These are phyloP conservation scores for Candida nonsorbophila DNA, from an alignment of 805 yeast species.

Conservation along the genomic window DNA sequence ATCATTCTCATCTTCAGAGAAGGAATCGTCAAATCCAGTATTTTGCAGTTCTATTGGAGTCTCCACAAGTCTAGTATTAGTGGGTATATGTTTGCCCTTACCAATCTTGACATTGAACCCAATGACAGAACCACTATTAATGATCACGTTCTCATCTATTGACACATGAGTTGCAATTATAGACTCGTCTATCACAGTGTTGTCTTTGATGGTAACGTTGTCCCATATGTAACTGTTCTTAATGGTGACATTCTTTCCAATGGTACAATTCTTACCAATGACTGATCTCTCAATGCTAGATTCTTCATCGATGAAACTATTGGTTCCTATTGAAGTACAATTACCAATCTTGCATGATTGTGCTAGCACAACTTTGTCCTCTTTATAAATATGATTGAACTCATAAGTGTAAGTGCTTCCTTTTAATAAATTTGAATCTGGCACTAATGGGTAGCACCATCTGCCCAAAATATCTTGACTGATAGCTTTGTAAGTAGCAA, in stretches of 20 bases:
- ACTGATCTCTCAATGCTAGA: slow-evolving; percentile 63
- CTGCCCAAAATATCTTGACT: slow-evolving; percentile 86
- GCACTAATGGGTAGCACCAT: slow-evolving; percentile 89
- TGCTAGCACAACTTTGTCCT: slow-evolving; percentile 80
- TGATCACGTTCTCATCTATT: slow-evolving; percentile 45
- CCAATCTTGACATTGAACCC: slow-evolving; percentile 73
- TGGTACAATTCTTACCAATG: slow-evolving; percentile 79
- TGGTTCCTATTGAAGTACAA: slow-evolving; percentile 77
- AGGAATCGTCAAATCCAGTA: slow-evolving; percentile 15
- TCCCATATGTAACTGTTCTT: slow-evolving; percentile 86
- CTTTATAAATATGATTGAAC: slow-evolving; percentile 84
- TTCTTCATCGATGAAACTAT: slow-evolving; percentile 72
- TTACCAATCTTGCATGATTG: slow-evolving; percentile 85
- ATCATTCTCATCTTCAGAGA: slow-evolving; percentile 21
- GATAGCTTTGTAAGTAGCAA: slow-evolving; percentile 89
- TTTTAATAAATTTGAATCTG: slow-evolving; percentile 73
- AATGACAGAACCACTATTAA: slow-evolving; percentile 71
- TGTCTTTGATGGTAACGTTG: slow-evolving; percentile 66
- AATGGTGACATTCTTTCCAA: slow-evolving; percentile 72
- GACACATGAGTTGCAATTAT: slow-evolving; percentile 65
- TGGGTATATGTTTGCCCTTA: slow-evolving; percentile 42
- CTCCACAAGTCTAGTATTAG: slow-evolving; percentile 49
- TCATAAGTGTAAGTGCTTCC: slow-evolving; percentile 76
- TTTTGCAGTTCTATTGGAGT: slow-evolving; percentile 30
- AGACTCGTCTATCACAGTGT: slow-evolving; percentile 51